phyloP scores from a whole-genome alignment of 2,329 filamentous ascomycete species.

The Aspergillus neotritici region DNA sequence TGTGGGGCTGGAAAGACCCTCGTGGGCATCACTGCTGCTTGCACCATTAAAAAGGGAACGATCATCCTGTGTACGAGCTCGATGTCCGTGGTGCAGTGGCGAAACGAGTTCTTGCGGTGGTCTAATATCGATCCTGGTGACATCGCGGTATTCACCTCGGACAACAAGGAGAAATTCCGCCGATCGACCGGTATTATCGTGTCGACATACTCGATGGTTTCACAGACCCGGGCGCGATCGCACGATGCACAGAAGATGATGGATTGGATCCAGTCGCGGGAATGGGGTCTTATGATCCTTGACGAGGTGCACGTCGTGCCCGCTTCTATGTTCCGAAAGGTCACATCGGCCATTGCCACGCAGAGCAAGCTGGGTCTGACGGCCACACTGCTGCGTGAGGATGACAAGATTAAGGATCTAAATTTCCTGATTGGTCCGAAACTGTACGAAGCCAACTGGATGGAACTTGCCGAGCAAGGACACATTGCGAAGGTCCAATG shows the following conservation, averaged over 20 bases:
- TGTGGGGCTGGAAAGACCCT: constrained; percentile 96
- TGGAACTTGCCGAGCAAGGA: constrained; percentile 93
- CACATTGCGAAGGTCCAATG: constrained; percentile 97
- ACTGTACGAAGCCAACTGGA: constrained; percentile 98
- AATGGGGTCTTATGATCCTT: constrained; percentile 96
- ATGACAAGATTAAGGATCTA: constrained; percentile 95
- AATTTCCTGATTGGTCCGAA: constrained; percentile 98
- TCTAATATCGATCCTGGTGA: constrained; percentile 95
- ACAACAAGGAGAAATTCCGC: constrained; percentile 79
- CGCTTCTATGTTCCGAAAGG: constrained; percentile 90
- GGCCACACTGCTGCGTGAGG: constrained; percentile 87
- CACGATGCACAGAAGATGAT: constrained; percentile 97
- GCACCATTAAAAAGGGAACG: constrained; percentile 93
- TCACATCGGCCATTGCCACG: constrained; percentile 86
- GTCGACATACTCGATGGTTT: constrained; percentile 99
- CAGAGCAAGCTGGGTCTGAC: constrained; percentile 94
- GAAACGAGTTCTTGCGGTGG: constrained; percentile 95
- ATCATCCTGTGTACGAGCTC: constrained; percentile 94
- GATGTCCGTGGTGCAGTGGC: constrained; percentile 97
- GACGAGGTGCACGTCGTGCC: constrained; percentile 98
- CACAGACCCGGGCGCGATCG: constrained; percentile 76
- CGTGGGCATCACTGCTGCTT: constrained; percentile 96
- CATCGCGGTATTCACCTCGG: constrained; percentile 90
- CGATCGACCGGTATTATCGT: constrained; percentile 94
- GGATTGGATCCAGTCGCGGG: constrained; percentile 79